Percentiles rank a stretch among this genome's conserved stretches.
Evolutionary conservation across 208 protist species (phyloP).

Genomic region (Trypanosoma rangeli): DNA sequence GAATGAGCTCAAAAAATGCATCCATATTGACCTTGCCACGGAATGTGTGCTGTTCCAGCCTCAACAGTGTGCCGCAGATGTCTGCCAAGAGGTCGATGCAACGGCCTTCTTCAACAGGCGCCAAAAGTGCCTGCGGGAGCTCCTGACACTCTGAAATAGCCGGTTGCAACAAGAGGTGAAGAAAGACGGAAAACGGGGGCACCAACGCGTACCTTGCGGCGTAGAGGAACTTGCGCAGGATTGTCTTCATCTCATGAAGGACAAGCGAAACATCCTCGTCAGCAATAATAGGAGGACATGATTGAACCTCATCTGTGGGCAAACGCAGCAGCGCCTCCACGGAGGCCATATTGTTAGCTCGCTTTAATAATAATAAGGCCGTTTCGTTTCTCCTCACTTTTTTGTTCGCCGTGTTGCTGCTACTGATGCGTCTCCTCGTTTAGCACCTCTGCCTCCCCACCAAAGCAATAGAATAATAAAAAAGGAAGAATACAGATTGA

Average conservation of each 20-base stretch:
- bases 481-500: not conserved
- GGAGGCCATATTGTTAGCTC: constrained; percentile 33
- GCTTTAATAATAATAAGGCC: not conserved
- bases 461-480: not conserved
- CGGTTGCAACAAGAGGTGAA: constrained; percentile 45
- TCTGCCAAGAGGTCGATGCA: constrained; percentile 46
- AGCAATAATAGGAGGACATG: constrained; percentile 31
- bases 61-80: constrained; percentile 45
- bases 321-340: constrained; percentile 45
- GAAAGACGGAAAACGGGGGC: constrained; percentile 49
- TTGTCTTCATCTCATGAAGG: constrained; percentile 39
- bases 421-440: not conserved
- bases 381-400: not conserved
- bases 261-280: constrained; percentile 38
- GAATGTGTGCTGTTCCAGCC: constrained; percentile 30
- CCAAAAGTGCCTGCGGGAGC: constrained; percentile 35
- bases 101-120: constrained; percentile 38
- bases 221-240: constrained; percentile 73
- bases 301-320: constrained; percentile 47
- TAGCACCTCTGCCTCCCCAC: not conserved
- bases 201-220: constrained; percentile 46
- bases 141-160: constrained; percentile 29
- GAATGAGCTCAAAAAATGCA: constrained; percentile 61
- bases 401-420: not conserved
- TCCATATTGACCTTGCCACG: constrained; percentile 59